These are phyloP conservation scores for Scedosporium apiospermum DNA, from an alignment of 2,329 filamentous ascomycete species.

Conservation along the genomic window DNA sequence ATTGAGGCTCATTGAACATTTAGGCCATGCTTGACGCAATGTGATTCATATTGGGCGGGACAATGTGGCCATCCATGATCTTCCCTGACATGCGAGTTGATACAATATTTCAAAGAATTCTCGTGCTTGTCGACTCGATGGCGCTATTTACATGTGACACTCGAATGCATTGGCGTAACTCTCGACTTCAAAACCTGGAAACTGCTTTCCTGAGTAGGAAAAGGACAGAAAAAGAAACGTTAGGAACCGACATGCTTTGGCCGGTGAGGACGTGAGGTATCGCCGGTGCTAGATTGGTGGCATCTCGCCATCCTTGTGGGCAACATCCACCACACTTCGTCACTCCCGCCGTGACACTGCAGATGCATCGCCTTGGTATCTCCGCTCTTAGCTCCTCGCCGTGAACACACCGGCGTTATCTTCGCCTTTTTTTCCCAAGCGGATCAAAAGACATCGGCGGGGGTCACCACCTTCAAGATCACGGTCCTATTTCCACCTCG, in stretches of 20 bases:
- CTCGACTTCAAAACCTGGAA: too few species aligned
- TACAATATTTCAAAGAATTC: not conserved
- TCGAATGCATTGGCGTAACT: not conserved
- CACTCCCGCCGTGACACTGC: constrained; percentile 1
- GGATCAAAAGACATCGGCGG: not conserved
- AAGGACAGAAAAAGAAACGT: too few species aligned
- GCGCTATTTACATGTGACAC: not conserved
- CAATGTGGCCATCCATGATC: not conserved
- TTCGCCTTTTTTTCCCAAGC: not conserved
- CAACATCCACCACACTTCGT: not conserved
- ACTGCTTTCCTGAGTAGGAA: too few species aligned
- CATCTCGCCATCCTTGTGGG: not conserved
- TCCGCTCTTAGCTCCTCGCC: not conserved
- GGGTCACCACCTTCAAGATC: not conserved
- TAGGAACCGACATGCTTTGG: not conserved
- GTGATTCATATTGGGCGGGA: not conserved
- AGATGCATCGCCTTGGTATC: not conserved
- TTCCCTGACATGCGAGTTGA: not conserved
- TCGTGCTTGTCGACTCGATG: not conserved
- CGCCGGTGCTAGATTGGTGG: not conserved
- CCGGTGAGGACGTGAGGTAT: not conserved
- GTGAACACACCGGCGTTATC: not conserved
- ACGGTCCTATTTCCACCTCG: not conserved
- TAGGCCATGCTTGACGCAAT: not conserved
- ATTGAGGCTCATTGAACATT: not conserved